These are phyloP conservation scores for Citrus glauca DNA, from an alignment of 345 rosid genomes.

Conservation along the genomic window DNA sequence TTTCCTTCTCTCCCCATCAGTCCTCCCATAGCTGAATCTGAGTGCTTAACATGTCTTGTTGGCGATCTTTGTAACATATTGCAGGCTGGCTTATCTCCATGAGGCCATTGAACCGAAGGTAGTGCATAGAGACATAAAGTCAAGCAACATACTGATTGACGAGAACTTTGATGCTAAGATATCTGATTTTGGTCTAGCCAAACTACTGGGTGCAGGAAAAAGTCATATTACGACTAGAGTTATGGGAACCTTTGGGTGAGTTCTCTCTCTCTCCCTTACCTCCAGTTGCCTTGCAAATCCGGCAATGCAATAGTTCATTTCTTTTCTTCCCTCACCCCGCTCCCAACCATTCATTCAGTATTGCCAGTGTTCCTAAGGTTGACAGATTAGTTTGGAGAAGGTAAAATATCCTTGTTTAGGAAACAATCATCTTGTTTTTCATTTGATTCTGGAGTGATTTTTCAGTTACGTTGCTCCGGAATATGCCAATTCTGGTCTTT, in stretches of 20 bases:
- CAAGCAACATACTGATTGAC: conserved; percentile 90
- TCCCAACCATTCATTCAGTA: neutral
- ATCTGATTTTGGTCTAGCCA: conserved; percentile 96
- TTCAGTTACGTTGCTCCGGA: conserved; percentile 93
- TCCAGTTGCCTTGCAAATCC: conserved; percentile 1
- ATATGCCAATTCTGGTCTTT: conserved; percentile 88
- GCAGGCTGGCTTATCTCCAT: conserved; percentile 85
- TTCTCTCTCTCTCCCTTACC: conserved; percentile 14
- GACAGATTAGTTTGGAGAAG: conserved; percentile 1
- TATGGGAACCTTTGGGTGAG: conserved; percentile 99
- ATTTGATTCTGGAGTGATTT: conserved; percentile 8
- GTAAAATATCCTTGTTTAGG: neutral
- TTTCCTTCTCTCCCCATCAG: neutral
- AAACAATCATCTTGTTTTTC: neutral
- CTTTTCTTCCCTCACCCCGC: neutral
- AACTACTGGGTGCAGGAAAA: conserved; percentile 85
- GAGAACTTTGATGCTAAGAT: conserved; percentile 81
- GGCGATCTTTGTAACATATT: conserved; percentile 7
- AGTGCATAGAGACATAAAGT: conserved; percentile 95
- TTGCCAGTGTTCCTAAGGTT: conserved; percentile 4
- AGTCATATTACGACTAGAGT: conserved; percentile 89
- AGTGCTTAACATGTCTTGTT: neutral
- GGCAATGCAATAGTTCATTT: neutral
- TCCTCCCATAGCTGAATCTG: neutral
- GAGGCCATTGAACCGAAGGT: conserved; percentile 99